Evolutionary conservation across 2,329 filamentous ascomycete genomes (phyloP), one percentile per base, ranked within the genome.

Genomic region (Fusarium armeniacum): DNA sequence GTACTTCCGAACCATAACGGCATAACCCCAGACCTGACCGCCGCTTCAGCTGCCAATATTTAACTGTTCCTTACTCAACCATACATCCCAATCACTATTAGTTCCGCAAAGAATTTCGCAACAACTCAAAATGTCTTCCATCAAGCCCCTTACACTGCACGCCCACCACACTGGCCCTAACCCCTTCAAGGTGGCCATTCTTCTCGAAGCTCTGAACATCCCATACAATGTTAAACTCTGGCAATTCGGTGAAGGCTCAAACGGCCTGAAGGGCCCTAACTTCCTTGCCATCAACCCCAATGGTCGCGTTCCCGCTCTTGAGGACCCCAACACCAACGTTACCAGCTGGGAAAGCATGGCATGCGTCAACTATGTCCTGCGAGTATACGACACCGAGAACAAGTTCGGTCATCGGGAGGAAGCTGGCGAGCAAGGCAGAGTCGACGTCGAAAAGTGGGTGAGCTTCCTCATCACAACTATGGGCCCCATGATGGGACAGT

Each of bases 211-310:
- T 16, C 77, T 79, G 12, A 62, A 60, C 1, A 28, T 79, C 0
- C 76, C 76, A 3, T 78, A 77, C 59, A 71, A 76, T 11, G 53
- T 61, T 43, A 65, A 65, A n/a, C 62, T 65, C 5, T 65, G 62
- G 62, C 41, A 65, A 6, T 64, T 65, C 0, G 47, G 64, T 1
- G 50, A 67, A 5, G 36, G 36, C 2, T 47, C 54, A 6, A 67
- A 78, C 43, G 67, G 59, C 2, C 60, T 76, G 28, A 59, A 74
- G 6, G 66, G 71, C 4, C 35, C 76, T 11, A 78, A 76, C 32
- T 78, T 71, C 56, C 71, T 65, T 2, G 45, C 62, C 22, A 49
- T 78, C 57, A 79, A 79, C 45, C 75, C 77, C 4, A 80, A 80
- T 38, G 77, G 78, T 11, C 76, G 77, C 2, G 55, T 77, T 3